Conservation (phyloP, 306 rosid species). For the Cucurbita pepo region DNA sequence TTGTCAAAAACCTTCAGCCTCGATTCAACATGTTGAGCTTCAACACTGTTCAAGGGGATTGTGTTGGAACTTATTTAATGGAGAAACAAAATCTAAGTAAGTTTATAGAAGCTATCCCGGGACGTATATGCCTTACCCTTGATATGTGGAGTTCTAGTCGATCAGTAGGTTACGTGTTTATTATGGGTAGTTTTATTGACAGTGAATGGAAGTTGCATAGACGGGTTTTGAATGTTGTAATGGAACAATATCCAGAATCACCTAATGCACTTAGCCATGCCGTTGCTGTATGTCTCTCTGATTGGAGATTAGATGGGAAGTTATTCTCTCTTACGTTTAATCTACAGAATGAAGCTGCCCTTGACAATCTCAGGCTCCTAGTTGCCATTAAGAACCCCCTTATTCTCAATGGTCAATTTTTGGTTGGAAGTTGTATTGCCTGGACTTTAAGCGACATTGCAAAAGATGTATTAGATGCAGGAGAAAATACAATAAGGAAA, state of each 20-base stretch:
- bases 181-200: slow-evolving; percentile 80
- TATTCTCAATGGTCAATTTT: slow-evolving; percentile 63
- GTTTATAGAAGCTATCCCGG: slow-evolving; percentile 57
- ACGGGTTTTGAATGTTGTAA: slow-evolving; percentile 78
- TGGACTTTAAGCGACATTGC: slow-evolving; percentile 60
- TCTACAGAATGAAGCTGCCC: slow-evolving; percentile 30
- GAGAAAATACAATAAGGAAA: slow-evolving; percentile 32
- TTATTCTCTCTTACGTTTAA: slow-evolving; percentile 63
- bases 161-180: slow-evolving; percentile 78
- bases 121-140: slow-evolving; percentile 75
- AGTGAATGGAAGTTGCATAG: slow-evolving; percentile 76
- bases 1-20: slow-evolving; percentile 85
- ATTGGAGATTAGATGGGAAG: slow-evolving; percentile 70
- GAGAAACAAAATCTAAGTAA: slow-evolving; percentile 57
- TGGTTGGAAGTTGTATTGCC: slow-evolving; percentile 69
- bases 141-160: slow-evolving; percentile 71
- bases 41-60: slow-evolving; percentile 87
- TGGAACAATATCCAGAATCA: slow-evolving; percentile 91
- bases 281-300: slow-evolving; percentile 78
- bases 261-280: slow-evolving; percentile 65
- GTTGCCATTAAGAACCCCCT: slow-evolving; percentile 67
- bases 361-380: slow-evolving; percentile 62
- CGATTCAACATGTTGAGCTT: slow-evolving; percentile 80
- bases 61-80: slow-evolving; percentile 69
- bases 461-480: slow-evolving; percentile 41